Evolutionary conservation across 192 early-diverging fungal species (phyloP).

Genomic region (Chytriomyces sp.): DNA sequence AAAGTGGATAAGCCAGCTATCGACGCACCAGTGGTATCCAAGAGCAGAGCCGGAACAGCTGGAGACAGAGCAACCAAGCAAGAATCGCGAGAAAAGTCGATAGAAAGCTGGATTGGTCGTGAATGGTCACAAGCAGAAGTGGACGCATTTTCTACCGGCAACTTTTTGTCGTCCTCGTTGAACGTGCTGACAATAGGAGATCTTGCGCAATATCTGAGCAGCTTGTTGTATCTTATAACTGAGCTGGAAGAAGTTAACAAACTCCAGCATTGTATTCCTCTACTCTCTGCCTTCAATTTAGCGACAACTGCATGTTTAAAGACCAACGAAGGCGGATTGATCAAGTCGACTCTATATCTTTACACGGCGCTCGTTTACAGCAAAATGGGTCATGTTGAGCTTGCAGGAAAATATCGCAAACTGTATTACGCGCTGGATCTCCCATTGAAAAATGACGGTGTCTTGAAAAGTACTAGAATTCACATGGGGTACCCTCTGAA

Average conservation of each 20-base stretch:
- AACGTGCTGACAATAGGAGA: neutral
- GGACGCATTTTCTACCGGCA: constrained; percentile 5
- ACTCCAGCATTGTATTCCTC: constrained; percentile 20
- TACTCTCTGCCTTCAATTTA: neutral
- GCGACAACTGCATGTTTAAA: neutral
- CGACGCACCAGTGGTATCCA: neutral
- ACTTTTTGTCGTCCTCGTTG: neutral
- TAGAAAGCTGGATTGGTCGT: constrained; percentile 30
- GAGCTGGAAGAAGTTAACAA: constrained; percentile 12
- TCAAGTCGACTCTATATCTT: neutral
- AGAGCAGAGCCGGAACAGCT: constrained; percentile 15
- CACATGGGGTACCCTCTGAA: neutral
- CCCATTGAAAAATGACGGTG: constrained; percentile 1
- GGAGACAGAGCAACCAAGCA: neutral
- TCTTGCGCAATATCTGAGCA: constrained; percentile 7
- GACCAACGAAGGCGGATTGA: neutral
- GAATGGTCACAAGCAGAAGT: constrained; percentile 20
- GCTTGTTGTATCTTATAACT: constrained; percentile 5
- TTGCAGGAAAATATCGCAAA: constrained; percentile 18
- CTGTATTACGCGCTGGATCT: neutral
- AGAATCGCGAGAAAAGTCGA: neutral
- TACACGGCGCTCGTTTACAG: constrained; percentile 23
- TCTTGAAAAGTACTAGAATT: neutral
- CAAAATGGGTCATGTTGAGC: constrained; percentile 19
- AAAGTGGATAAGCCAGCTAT: neutral